These are phyloP conservation scores for Dovyalis caffra DNA, from an alignment of 345 rosid genomes.

Conservation along the genomic window DNA sequence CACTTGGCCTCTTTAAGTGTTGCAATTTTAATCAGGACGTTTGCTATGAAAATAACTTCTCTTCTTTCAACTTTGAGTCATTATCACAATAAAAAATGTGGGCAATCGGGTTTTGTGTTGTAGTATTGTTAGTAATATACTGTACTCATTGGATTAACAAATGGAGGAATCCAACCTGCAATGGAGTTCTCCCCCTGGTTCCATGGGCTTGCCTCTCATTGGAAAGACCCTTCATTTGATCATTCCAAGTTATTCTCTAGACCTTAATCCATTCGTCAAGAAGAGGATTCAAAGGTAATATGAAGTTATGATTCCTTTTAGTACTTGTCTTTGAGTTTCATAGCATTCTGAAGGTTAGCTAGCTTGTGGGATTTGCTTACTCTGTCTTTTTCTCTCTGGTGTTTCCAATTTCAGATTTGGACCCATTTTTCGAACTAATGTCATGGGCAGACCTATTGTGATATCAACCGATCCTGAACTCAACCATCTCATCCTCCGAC, in stretches of 20 bases:
- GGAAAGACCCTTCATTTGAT: constrained; percentile 3
- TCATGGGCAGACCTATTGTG: constrained; percentile 16
- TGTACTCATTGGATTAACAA: not conserved
- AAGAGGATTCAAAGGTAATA: constrained; percentile 2
- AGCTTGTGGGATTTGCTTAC: too few species aligned
- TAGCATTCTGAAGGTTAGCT: too few species aligned
- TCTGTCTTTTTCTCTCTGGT: too few species aligned
- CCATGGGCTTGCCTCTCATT: constrained; percentile 4
- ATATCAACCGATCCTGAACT: constrained; percentile 23
- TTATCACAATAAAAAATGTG: not conserved
- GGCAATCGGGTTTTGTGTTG: not conserved
- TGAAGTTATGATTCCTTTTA: too few species aligned
- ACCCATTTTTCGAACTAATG: constrained; percentile 20
- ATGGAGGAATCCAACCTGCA: constrained; percentile 4
- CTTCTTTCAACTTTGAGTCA: too few species aligned
- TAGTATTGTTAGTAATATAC: not conserved
- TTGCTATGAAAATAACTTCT: too few species aligned
- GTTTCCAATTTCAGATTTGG: constrained; percentile 15
- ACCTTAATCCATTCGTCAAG: not conserved
- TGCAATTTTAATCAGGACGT: too few species aligned
- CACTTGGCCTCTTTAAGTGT: too few species aligned
- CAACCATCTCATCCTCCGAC: constrained; percentile 17
- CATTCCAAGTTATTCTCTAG: constrained; percentile 4
- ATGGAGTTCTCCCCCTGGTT: constrained; percentile 11
- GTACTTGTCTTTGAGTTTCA: too few species aligned